A percentile compares a stretch with the other conserved stretches of the same genome.
These are phyloP conservation scores for Exophiala viscosa DNA, from an alignment of 2,329 filamentous ascomycete species.

Conservation along the genomic window DNA sequence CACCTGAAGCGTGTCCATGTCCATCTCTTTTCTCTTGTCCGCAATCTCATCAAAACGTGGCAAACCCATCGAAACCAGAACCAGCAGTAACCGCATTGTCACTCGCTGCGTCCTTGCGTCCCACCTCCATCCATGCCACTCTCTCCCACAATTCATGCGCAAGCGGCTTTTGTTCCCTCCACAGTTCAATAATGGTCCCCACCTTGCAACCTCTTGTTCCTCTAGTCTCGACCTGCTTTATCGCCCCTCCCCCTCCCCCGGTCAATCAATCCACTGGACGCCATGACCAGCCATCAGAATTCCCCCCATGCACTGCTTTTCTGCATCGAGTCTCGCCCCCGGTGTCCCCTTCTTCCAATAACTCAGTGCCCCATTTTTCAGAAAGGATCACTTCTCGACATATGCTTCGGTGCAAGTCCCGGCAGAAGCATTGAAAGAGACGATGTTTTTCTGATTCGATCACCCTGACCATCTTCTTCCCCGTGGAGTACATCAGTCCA, in stretches of 20 bases:
- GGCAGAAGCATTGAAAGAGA: background rate
- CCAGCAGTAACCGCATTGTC: no score
- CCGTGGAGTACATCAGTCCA: constrained; percentile 13
- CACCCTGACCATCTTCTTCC: background rate
- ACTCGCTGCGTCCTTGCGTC: no score
- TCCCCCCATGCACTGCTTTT: background rate
- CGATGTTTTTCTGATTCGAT: constrained; percentile 1
- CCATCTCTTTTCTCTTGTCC: no score
- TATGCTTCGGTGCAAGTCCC: background rate
- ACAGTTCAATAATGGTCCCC: background rate
- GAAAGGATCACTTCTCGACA: background rate
- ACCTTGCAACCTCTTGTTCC: constrained; percentile 6
- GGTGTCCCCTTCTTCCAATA: background rate
- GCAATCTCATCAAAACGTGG: no score
- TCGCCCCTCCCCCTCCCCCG: background rate
- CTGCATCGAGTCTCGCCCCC: constrained; percentile 1
- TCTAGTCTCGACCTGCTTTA: background rate
- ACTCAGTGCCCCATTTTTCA: background rate
- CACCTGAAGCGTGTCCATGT: no score
- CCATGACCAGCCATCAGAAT: constrained; percentile 4
- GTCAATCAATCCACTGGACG: constrained; percentile 1
- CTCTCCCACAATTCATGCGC: no score
- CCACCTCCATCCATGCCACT: no score
- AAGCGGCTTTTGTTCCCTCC: background rate
- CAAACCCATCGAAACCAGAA: no score